Conservation (phyloP, 2,329 filamentous ascomycete species). For the Calonectria fujianensis region DNA sequence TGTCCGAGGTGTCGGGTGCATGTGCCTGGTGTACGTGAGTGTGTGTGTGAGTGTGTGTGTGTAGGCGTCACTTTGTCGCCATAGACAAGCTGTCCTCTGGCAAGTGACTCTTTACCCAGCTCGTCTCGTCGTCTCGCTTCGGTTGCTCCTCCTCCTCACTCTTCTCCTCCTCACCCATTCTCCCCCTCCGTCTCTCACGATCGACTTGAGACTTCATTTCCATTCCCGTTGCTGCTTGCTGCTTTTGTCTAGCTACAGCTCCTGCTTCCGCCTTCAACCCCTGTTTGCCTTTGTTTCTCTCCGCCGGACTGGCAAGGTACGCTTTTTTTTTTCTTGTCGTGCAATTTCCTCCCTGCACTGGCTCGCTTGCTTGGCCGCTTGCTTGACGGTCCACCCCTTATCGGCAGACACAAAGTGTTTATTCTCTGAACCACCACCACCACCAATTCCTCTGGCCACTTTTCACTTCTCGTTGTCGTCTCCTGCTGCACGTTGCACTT, state of each 20-base stretch:
- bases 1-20: slow-evolving; percentile 9
- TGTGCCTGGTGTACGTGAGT: slow-evolving; percentile 13
- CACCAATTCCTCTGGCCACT: slow-evolving; percentile 54
- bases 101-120: slow-evolving; percentile 3
- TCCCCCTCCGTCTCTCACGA: neutral
- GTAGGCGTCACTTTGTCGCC: slow-evolving; percentile 38
- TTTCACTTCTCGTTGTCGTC: slow-evolving; percentile 53
- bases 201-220: neutral
- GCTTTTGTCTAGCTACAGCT: neutral
- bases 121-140: neutral
- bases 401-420: slow-evolving; percentile 43
- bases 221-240: slow-evolving; percentile 2
- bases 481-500: slow-evolving; percentile 27
- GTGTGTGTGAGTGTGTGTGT: slow-evolving; percentile 2
- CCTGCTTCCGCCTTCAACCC: slow-evolving; percentile 18
- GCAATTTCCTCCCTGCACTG: slow-evolving; percentile 43
- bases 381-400: slow-evolving; percentile 52
- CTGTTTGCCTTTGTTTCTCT: slow-evolving; percentile 25
- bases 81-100: slow-evolving; percentile 38
- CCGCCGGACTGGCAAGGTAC: slow-evolving; percentile 35
- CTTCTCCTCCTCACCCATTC: neutral
- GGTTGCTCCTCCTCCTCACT: slow-evolving; percentile 9
- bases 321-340: slow-evolving; percentile 23
- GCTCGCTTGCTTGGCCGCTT: slow-evolving; percentile 53
- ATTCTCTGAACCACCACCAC: slow-evolving; percentile 34